Percentiles rank a stretch among this genome's conserved stretches.
Evolutionary conservation across 2,329 filamentous ascomycete genomes (phyloP).

Genomic region (Claviceps sp.): DNA sequence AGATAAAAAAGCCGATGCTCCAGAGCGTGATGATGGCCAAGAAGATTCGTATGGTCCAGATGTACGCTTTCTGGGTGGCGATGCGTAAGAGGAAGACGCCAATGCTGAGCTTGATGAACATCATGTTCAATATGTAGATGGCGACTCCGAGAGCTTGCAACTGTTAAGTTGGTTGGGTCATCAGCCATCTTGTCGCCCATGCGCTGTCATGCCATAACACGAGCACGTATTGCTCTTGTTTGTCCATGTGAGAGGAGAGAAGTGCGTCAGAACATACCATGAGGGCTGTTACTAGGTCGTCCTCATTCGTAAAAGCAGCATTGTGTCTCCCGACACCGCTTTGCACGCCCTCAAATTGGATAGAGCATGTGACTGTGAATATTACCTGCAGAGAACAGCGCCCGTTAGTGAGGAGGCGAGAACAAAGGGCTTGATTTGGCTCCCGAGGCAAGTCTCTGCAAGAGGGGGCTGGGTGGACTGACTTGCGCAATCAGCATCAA

Average conservation of each 20-base stretch:
- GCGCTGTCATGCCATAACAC: background rate
- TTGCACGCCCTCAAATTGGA: constrained; percentile 29
- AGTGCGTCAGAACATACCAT: constrained; percentile 21
- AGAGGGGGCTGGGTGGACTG: background rate
- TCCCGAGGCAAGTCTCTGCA: background rate
- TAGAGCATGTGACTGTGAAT: constrained; percentile 33
- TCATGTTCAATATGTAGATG: constrained; percentile 38
- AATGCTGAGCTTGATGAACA: constrained; percentile 44
- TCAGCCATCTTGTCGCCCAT: background rate
- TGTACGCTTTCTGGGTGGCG: constrained; percentile 31
- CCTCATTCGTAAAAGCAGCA: constrained; percentile 23
- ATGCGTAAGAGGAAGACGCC: constrained; percentile 37
- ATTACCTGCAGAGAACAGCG: constrained; percentile 18
- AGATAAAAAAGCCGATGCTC: constrained; percentile 35
- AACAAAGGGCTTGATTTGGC: too few species aligned
- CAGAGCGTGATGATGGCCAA: constrained; percentile 32
- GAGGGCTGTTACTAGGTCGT: constrained; percentile 29
- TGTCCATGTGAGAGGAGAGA: too few species aligned
- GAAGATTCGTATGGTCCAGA: constrained; percentile 31
- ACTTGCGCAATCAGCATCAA: constrained; percentile 38
- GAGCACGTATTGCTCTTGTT: too few species aligned
- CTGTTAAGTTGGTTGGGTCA: constrained; percentile 12
- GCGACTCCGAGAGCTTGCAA: constrained; percentile 38
- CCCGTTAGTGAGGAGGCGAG: background rate
- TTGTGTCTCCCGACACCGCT: constrained; percentile 35